These are phyloP conservation scores for Phyllosticta citribraziliensis DNA, from an alignment of 2,329 filamentous ascomycete species.

Conservation along the genomic window DNA sequence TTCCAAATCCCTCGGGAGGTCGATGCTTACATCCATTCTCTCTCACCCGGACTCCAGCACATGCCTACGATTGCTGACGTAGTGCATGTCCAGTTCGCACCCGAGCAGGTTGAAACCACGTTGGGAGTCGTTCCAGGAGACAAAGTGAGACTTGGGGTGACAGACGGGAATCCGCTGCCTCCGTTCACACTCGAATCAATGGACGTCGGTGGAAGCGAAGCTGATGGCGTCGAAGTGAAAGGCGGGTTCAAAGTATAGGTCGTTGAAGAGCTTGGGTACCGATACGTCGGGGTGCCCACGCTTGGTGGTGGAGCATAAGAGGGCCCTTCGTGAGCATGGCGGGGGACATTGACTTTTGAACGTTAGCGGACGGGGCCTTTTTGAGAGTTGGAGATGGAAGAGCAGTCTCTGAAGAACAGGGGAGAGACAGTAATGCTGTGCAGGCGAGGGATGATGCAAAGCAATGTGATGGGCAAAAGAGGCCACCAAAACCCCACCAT, in stretches of 20 bases:
- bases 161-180: background rate
- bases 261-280: background rate
- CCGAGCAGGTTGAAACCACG: background rate
- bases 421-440: background rate
- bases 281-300: background rate
- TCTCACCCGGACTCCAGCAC: background rate
- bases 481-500: background rate
- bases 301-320: background rate
- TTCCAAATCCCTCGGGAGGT: background rate
- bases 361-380: background rate
- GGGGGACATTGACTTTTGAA: background rate
- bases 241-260: background rate
- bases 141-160: background rate
- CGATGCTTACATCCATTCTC: background rate
- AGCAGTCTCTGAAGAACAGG: background rate
- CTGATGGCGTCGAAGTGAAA: background rate
- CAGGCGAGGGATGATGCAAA: background rate
- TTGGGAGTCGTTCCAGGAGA: background rate
- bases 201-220: background rate
- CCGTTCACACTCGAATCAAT: background rate
- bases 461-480: background rate
- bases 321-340: background rate
- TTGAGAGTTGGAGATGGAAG: background rate
- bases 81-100: background rate
- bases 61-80: background rate